Evolutionary conservation across 192 early-diverging fungal species (phyloP), one percentile per base, ranked within the genome.

Genomic region (Oehlia diaphana): DNA sequence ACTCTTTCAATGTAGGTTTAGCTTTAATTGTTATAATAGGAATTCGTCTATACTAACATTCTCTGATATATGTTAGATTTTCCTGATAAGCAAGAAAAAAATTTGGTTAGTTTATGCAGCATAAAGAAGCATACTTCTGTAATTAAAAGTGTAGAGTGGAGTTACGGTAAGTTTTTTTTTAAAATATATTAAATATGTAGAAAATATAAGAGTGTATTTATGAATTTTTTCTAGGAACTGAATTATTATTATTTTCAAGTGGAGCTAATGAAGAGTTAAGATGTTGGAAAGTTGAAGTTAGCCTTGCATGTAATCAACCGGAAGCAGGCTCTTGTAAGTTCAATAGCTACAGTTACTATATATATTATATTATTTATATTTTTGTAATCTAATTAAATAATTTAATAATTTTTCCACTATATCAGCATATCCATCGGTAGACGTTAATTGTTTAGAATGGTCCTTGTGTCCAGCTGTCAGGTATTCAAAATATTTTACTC

Each of bases 191-290:
- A 16, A 16, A 28, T 58, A 7, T 74, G 0, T 9, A 23, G 4
- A 53, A 8, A 28, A 33, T 6, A 8, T 33, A 33, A 53, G 39
- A 4, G 33, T 67, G 23, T 28, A 39, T 37, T 78, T 7, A 65
- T 66, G 35, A 61, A 21, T 16, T 42, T 72, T 71, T 33, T n/a
- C 31, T 39, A 72, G 83, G 81, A 44, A 73, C 74, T 21, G 79
- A 82, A 16, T 62, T 79, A 31, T 42, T 92, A 28, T 42, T 94
- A 66, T 86, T 93, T 61, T 91, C 92, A 0, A 90, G 87, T 70
- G 92, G 92, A 35, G 92, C 86, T 2, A 82, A 84, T 50, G 87
- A 92, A 81, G 91, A 92, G 75, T 65, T 93, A 77, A 80, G 88
- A 9, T 91, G 90, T 81, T 95, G 92, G 93, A 81, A 83, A 77